These are phyloP conservation scores for Penicillium macrosclerotiorum DNA, from an alignment of 495 filamentous ascomycete species.

Conservation along the genomic window DNA sequence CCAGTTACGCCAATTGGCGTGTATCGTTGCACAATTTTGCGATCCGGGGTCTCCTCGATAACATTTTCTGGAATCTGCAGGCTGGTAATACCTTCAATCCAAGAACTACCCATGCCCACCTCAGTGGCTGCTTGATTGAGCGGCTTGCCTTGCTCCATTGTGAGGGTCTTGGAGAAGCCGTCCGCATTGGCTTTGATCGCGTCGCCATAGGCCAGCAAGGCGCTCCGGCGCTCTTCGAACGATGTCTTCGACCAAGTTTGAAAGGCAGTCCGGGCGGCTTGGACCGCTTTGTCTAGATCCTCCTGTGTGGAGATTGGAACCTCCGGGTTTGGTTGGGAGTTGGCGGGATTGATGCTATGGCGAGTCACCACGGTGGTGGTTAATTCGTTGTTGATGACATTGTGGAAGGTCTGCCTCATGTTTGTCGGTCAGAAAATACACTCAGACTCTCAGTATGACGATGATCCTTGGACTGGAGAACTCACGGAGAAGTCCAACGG, in stretches of 20 bases:
- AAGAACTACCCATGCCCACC: constrained; percentile 21
- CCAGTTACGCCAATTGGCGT: constrained; percentile 58
- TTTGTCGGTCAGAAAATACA: too few relatives aligned
- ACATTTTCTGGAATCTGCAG: constrained; percentile 26
- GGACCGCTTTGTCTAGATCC: constrained; percentile 56
- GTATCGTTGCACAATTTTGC: constrained; percentile 49
- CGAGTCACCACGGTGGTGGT: constrained; percentile 25
- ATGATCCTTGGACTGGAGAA: too few relatives aligned
- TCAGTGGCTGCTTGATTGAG: constrained; percentile 25
- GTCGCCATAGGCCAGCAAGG: constrained; percentile 53
- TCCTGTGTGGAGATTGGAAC: constrained; percentile 52
- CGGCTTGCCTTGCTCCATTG: constrained; percentile 59
- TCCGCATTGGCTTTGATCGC: constrained; percentile 41
- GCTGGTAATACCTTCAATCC: constrained; percentile 20
- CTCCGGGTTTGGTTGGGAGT: constrained; percentile 46
- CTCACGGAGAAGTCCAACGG: background rate
- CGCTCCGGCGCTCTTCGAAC: constrained; percentile 53
- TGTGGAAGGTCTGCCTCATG: constrained; percentile 33
- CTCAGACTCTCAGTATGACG: too few relatives aligned
- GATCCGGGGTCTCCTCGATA: constrained; percentile 49
- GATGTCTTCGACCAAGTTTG: constrained; percentile 48
- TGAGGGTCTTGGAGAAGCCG: constrained; percentile 49
- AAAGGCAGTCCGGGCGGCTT: constrained; percentile 47
- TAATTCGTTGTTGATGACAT: constrained; percentile 40
- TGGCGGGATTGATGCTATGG: constrained; percentile 52